Conservation (phyloP, 768 basidiomycete genomes). For the Baorangia bicolor region DNA sequence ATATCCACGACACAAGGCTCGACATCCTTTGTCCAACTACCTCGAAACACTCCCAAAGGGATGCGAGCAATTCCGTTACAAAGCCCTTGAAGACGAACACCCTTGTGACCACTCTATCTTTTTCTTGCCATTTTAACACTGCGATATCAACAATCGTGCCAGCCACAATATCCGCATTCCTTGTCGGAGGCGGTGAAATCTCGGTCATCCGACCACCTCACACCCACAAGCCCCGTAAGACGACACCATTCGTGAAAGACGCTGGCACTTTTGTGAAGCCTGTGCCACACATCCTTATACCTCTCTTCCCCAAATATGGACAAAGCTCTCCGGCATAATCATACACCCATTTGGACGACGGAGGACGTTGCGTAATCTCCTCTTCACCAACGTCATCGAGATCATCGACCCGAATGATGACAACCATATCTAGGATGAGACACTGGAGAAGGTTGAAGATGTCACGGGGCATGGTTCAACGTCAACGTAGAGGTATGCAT, state of each 20-base stretch:
- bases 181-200: constrained; percentile 12
- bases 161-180: constrained; percentile 6
- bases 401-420: constrained; percentile 3
- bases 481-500: constrained; percentile 7
- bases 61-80: too few species aligned
- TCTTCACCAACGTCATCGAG: background rate
- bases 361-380: constrained; percentile 4
- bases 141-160: background rate
- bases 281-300: background rate
- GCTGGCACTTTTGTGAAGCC: background rate
- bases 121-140: background rate
- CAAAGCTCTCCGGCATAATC: background rate
- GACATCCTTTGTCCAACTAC: background rate
- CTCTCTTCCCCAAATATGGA: background rate
- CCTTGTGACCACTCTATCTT: too few species aligned
- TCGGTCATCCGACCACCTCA: background rate
- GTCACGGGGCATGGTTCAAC: constrained; percentile 1
- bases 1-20: background rate
- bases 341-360: background rate
- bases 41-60: too few species aligned
- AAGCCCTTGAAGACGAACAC: background rate
- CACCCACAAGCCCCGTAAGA: background rate
- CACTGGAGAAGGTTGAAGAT: constrained; percentile 9
- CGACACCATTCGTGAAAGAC: background rate
- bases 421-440: constrained; percentile 6